These are phyloP conservation scores for Actinomortierella wolfii DNA, from an alignment of 371 early-diverging fungal species.

Conservation along the genomic window DNA sequence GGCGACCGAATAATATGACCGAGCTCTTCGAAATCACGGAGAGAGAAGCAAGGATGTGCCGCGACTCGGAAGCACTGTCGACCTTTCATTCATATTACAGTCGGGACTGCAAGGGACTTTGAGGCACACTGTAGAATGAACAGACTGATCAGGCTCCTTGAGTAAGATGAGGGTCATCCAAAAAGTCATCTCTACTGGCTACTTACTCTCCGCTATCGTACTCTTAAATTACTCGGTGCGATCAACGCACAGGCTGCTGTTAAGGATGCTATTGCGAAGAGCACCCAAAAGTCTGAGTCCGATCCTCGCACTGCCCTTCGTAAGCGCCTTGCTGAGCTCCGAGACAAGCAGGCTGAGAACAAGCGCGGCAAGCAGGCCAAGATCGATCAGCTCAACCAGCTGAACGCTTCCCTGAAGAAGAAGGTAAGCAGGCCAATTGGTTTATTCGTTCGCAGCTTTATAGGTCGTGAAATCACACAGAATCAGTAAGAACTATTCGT, in stretches of 20 bases:
- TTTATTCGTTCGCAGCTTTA: background rate
- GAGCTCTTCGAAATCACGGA: too few species aligned
- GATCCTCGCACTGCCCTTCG: slow-evolving; percentile 57
- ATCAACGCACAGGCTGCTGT: slow-evolving; percentile 55
- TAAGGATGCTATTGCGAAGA: slow-evolving; percentile 61
- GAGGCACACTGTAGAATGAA: too few species aligned
- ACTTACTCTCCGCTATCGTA: too few species aligned
- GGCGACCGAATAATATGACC: too few species aligned
- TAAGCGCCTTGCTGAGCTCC: slow-evolving; percentile 65
- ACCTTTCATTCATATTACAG: too few species aligned
- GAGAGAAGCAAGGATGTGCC: too few species aligned
- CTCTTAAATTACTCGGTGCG: background rate
- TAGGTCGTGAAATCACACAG: background rate
- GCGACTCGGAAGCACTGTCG: too few species aligned
- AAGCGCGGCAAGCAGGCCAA: slow-evolving; percentile 61
- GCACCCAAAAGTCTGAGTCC: slow-evolving; percentile 47
- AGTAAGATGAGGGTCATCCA: background rate
- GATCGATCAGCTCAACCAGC: slow-evolving; percentile 66
- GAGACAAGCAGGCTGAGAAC: slow-evolving; percentile 59
- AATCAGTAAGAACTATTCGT: background rate
- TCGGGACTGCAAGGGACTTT: too few species aligned
- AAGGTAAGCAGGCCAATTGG: slow-evolving; percentile 57
- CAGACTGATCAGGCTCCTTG: too few species aligned
- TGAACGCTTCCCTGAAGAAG: slow-evolving; percentile 75
- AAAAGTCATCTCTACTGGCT: too few species aligned